phyloP scores from a whole-genome alignment of 306 rosid species.

The Cucurbita maxima region DNA sequence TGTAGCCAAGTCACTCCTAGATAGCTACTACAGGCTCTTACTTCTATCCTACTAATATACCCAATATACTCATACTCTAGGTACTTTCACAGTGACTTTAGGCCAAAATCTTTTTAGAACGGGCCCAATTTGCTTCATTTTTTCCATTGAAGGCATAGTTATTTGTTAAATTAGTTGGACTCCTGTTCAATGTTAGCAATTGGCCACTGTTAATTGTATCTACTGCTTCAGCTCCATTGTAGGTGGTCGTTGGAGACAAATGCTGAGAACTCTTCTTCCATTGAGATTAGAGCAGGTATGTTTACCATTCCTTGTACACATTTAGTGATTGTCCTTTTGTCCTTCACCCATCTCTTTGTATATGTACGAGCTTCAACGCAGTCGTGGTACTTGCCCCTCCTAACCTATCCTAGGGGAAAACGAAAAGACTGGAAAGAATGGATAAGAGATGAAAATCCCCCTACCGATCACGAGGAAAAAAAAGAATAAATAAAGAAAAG shows the following conservation, averaged over 20 bases:
- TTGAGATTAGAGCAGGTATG: slow-evolving; percentile 88
- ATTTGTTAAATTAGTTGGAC: background rate
- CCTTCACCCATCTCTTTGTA: background rate
- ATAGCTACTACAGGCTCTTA: too few species aligned
- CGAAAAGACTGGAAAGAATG: background rate
- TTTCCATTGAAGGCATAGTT: background rate
- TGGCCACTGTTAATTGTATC: slow-evolving; percentile 12
- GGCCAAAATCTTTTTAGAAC: too few species aligned
- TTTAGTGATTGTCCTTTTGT: background rate
- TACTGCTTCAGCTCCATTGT: slow-evolving; percentile 58
- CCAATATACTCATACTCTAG: too few species aligned
- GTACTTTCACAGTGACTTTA: too few species aligned
- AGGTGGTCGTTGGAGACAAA: slow-evolving; percentile 59
- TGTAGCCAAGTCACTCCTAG: too few species aligned
- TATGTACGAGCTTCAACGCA: background rate
- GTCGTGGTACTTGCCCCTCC: background rate
- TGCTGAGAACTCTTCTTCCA: slow-evolving; percentile 38
- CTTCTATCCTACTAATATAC: too few species aligned
- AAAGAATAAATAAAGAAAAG: background rate
- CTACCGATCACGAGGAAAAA: too few species aligned
- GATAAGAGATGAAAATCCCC: background rate
- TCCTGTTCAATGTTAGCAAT: background rate
- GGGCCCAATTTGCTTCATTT: too few species aligned
- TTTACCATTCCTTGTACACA: background rate
- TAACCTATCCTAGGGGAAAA: background rate